Evolutionary conservation across 768 basidiomycete species (phyloP), one percentile per base, ranked within the genome.

Genomic region (Rhodotorula taiwanensis): DNA sequence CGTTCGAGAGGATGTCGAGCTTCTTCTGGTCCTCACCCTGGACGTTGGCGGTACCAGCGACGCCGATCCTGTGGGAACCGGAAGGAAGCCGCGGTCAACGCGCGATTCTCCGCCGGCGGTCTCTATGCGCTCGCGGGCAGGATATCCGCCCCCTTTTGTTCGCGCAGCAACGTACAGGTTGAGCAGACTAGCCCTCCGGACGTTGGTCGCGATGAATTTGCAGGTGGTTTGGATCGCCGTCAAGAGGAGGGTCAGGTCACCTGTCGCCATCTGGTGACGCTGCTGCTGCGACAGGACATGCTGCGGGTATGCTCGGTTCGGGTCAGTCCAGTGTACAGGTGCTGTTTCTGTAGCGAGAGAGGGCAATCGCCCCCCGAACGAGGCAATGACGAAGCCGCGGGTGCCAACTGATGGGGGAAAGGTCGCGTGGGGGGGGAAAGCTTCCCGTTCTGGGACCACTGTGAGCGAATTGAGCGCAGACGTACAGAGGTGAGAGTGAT

Each of bases 1-100:
- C 93, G 76, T 99, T 97, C 20, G 91, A 88, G 36, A 75, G 50
- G 55, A 71, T 65, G 61, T 67, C 69, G 56, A 99, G 82, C 79
- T 99, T 99, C 82, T 99, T 99, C 81, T 99, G 95, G 74, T 98
- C 95, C 76, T 98, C 95, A 27, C 95, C 95, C 77, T 93, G 90
- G 13, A 93, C 86, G 74, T 99, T 99, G 31, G 88, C 88, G 74
- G 93, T 91, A 21, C 95, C 95, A 21, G 95, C 95, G 27, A 94
- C 81, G 36, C 95, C 95, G 70, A 99, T 87, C n/a, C 92, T 94
- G 73, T 18, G 13, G 54, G n/a, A n/a, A 16, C 11, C n/a, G 20
- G 9, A 27, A 33, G 28, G 23, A 47, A 23, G 49, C 13, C 18
- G 20, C 48, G 23, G 39, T 25, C 27, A 44, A 28, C n/a, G n/a